Conservation (phyloP, 345 rosid genomes). For the Anastatica hierochuntica region DNA sequence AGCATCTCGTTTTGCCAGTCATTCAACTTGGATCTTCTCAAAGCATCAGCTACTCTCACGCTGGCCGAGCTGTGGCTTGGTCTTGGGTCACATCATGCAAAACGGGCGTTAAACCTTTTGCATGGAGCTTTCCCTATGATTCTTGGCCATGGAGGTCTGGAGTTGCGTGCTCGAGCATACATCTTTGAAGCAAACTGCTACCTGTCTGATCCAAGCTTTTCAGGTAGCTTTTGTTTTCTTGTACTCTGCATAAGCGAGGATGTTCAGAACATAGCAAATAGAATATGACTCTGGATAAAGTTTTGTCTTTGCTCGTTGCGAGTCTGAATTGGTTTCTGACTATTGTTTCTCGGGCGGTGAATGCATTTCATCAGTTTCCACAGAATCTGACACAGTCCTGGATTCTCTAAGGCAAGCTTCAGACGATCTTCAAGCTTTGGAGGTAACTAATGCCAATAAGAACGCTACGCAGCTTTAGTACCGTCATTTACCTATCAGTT, state of each 20-base stretch:
- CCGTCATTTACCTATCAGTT: background rate
- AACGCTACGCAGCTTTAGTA: conserved; percentile 4
- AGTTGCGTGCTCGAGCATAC: conserved; percentile 82
- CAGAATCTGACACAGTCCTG: conserved; percentile 51
- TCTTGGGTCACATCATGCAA: conserved; percentile 74
- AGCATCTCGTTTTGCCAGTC: conserved; percentile 93
- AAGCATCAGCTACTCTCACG: conserved; percentile 85
- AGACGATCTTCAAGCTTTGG: conserved; percentile 65
- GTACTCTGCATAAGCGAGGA: too few relatives aligned
- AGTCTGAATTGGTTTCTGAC: conserved; percentile 8
- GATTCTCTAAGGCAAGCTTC: conserved; percentile 81
- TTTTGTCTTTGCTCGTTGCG: too few relatives aligned
- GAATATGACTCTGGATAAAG: background rate
- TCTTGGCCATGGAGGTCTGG: conserved; percentile 95
- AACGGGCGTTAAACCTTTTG: conserved; percentile 59
- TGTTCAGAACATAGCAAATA: background rate
- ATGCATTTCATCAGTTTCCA: conserved; percentile 39
- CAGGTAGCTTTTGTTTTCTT: conserved; percentile 40
- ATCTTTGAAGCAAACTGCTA: conserved; percentile 86
- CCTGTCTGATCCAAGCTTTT: conserved; percentile 69
- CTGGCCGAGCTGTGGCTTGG: conserved; percentile 91
- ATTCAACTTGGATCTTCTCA: conserved; percentile 92
- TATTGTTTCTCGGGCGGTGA: conserved; percentile 6
- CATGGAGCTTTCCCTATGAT: conserved; percentile 78
- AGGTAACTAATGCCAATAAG: conserved; percentile 38